phyloP scores from a whole-genome alignment of 371 early-diverging fungal species.

The Haplosporangium sp. region DNA sequence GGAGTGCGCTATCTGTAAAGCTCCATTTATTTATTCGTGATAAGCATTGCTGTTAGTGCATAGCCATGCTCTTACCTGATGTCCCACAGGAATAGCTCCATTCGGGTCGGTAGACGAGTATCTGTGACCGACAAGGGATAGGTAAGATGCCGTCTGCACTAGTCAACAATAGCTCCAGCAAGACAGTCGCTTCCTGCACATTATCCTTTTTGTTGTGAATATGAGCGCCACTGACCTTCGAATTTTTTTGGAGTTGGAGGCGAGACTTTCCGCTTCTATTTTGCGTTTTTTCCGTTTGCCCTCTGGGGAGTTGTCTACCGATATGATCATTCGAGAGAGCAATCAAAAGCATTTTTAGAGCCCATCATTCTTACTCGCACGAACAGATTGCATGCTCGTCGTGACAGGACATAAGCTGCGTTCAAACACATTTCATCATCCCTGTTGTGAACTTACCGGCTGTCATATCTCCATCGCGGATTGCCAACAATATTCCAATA shows the following conservation, averaged over 20 bases:
- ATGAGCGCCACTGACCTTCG: slow-evolving; percentile 56
- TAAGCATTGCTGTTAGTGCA: background rate
- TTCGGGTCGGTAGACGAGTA: slow-evolving; percentile 38
- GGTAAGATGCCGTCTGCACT: no score
- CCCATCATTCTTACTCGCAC: background rate
- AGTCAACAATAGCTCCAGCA: background rate
- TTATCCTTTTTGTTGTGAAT: no score
- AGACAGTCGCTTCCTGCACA: background rate
- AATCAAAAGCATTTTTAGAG: background rate
- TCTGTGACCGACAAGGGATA: slow-evolving; percentile 9
- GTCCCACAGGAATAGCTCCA: slow-evolving; percentile 57
- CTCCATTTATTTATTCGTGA: background rate
- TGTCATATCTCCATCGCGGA: slow-evolving; percentile 60
- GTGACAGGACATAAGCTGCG: background rate
- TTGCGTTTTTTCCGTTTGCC: slow-evolving; percentile 73
- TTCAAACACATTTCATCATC: slow-evolving; percentile 50
- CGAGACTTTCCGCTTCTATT: slow-evolving; percentile 66
- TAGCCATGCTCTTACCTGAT: slow-evolving; percentile 39
- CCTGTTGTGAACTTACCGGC: slow-evolving; percentile 48
- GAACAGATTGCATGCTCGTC: background rate
- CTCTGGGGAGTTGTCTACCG: slow-evolving; percentile 54
- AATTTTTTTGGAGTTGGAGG: slow-evolving; percentile 60
- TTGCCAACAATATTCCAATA: slow-evolving; percentile 62
- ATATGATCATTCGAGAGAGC: background rate
- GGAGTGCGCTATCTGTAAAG: background rate